Percentiles rank a stretch among this genome's conserved stretches.
These are phyloP conservation scores for Misopates orontium DNA, from an alignment of 257 asterid species.

Conservation along the genomic window DNA sequence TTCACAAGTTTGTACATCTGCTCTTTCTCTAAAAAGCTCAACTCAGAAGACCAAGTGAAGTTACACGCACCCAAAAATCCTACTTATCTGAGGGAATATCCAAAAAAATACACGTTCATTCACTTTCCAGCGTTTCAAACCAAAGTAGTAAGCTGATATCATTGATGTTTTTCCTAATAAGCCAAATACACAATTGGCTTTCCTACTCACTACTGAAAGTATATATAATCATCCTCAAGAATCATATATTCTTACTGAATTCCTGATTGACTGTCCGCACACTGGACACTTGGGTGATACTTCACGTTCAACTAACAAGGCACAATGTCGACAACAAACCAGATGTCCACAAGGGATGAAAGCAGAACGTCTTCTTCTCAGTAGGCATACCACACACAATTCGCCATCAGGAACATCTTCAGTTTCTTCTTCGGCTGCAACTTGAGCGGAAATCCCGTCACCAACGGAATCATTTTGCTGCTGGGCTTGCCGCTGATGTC, in stretches of 20 bases:
- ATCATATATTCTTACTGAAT: conserved; percentile 71
- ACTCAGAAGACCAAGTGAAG: neutral
- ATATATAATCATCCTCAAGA: conserved; percentile 41
- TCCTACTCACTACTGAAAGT: conserved; percentile 1
- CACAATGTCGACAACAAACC: conserved; percentile 88
- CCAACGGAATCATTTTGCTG: conserved; percentile 39
- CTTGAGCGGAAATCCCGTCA: conserved; percentile 36
- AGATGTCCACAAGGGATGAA: conserved; percentile 92
- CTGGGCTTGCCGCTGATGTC: conserved; percentile 44
- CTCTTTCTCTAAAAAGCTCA: neutral
- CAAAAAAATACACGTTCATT: neutral
- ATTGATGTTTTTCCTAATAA: neutral
- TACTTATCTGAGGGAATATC: neutral
- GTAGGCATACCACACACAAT: conserved; percentile 80
- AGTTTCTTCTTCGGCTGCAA: conserved; percentile 56
- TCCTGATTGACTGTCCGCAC: conserved; percentile 73
- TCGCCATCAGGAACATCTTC: conserved; percentile 75
- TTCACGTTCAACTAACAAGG: conserved; percentile 71
- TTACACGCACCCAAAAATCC: conserved; percentile 13
- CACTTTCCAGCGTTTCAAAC: neutral
- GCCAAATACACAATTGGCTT: neutral
- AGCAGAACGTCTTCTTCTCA: conserved; percentile 79
- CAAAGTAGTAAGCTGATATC: neutral
- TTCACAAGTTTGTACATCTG: conserved; percentile 1
- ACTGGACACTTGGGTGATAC: conserved; percentile 74